Evolutionary conservation across 805 yeast species (phyloP).

Genomic region (Tetrapisispora phaffii): DNA sequence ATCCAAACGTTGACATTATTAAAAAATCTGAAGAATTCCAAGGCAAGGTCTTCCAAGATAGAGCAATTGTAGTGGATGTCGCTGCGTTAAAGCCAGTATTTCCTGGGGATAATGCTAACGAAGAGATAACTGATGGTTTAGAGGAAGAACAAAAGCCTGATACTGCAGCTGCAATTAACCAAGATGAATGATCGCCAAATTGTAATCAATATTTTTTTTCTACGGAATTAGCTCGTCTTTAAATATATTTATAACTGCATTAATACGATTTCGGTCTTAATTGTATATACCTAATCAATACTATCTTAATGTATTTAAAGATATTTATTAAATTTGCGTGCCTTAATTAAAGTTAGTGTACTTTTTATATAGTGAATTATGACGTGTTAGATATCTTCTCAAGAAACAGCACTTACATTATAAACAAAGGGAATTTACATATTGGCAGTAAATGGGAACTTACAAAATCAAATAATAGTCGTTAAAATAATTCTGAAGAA

Average conservation of each 20-base stretch:
- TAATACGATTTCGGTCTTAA: not conserved
- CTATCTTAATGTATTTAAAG: not conserved
- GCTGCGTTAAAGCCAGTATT: constrained; percentile 42
- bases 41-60: constrained; percentile 57
- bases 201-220: not conserved
- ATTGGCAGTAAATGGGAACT: no score
- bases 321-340: not conserved
- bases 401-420: no score
- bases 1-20: constrained; percentile 38
- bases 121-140: constrained; percentile 2
- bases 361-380: no score
- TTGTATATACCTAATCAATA: not conserved
- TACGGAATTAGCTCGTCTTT: not conserved
- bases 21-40: constrained; percentile 60
- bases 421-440: no score
- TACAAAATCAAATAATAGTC: no score
- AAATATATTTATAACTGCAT: not conserved
- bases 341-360: no score
- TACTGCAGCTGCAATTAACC: not conserved
- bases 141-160: not conserved
- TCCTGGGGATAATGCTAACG: constrained; percentile 17
- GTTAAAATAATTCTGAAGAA: no score
- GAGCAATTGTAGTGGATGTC: constrained; percentile 54
- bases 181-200: not conserved
- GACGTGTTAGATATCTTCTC: no score